phyloP scores from a whole-genome alignment of 2,329 filamentous ascomycete genomes.

The Exophiala bonariae region DNA sequence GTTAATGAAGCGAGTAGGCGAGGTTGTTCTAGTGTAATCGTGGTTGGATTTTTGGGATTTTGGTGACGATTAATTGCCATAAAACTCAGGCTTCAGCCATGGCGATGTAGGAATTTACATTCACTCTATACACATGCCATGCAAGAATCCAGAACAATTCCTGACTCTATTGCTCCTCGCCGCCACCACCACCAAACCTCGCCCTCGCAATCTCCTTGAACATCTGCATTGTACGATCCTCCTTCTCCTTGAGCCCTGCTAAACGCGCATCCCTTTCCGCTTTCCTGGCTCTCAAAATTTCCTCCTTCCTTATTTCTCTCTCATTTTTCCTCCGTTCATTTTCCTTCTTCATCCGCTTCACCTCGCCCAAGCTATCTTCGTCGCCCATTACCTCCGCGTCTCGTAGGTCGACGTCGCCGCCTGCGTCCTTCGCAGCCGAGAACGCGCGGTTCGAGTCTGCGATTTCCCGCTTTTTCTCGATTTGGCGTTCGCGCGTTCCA shows the following conservation, averaged over 20 bases:
- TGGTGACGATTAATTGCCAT: too few species aligned
- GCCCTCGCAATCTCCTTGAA: constrained; percentile 75
- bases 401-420: constrained; percentile 59
- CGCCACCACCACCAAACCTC: constrained; percentile 62
- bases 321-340: constrained; percentile 77
- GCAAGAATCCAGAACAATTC: too few species aligned
- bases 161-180: too few species aligned
- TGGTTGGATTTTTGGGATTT: too few species aligned
- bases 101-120: too few species aligned
- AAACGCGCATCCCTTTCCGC: constrained; percentile 80
- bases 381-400: constrained; percentile 75
- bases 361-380: constrained; percentile 58
- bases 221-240: constrained; percentile 82
- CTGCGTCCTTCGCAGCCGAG: constrained; percentile 49
- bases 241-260: constrained; percentile 68
- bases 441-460: constrained; percentile 75
- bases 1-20: constrained; percentile 8
- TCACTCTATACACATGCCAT: too few species aligned
- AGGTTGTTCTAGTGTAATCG: not conserved
- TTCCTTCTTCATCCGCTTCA: constrained; percentile 65
- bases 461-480: constrained; percentile 79
- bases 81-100: too few species aligned
- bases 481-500: constrained; percentile 75
- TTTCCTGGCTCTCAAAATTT: constrained; percentile 69
- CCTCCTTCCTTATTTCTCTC: constrained; percentile 78